Evolutionary conservation across 768 basidiomycete species (phyloP).

Genomic region (Lentinula guzmanii): DNA sequence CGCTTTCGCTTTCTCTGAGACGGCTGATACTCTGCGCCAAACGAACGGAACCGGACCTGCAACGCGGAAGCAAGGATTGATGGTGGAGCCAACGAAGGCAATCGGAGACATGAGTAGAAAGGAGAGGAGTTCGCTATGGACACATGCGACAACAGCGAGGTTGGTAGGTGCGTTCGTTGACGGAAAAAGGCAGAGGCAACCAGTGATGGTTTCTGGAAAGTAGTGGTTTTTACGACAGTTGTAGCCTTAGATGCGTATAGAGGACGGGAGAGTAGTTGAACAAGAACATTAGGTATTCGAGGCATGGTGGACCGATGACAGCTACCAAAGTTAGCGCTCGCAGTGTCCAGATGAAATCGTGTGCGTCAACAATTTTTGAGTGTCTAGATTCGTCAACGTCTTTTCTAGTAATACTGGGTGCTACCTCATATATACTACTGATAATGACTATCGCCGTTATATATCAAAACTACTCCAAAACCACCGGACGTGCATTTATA

Average conservation of each 20-base stretch:
- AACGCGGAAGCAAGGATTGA: constrained; percentile 10
- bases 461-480: too few relatives aligned
- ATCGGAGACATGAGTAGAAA: background rate
- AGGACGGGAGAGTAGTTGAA: constrained; percentile 1
- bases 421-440: too few relatives aligned
- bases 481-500: background rate
- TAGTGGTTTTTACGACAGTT: background rate
- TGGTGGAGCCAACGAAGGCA: constrained; percentile 13
- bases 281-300: background rate
- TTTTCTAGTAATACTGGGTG: too few relatives aligned
- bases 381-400: too few relatives aligned
- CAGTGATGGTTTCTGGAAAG: background rate
- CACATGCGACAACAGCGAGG: background rate
- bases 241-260: background rate
- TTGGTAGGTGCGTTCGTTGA: background rate
- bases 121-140: background rate
- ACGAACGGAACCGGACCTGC: constrained; percentile 58
- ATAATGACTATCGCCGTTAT: too few relatives aligned
- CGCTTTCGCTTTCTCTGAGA: constrained; percentile 90
- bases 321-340: background rate
- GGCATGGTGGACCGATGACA: background rate
- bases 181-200: background rate
- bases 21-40: constrained; percentile 95
- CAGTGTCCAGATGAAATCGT: background rate
- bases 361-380: too few relatives aligned